Evolutionary conservation across 306 rosid species (phyloP).

Genomic region (Casuarina cunninghamiana): DNA sequence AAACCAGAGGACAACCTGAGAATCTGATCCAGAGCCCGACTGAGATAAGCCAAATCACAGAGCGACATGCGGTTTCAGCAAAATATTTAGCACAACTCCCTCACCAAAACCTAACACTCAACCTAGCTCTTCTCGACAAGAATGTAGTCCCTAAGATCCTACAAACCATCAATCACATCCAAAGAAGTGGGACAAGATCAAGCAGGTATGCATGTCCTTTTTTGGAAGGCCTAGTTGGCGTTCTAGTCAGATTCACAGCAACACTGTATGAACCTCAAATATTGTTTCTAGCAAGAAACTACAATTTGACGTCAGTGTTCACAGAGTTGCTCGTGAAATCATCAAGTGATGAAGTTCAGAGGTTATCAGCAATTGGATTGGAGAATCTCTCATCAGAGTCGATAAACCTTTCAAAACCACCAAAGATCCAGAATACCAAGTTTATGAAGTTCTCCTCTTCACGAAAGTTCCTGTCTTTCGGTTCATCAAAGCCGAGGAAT

Average conservation of each 20-base stretch:
- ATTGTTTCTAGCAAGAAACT: conserved; percentile 37
- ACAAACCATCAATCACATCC: conserved; percentile 39
- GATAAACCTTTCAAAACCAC: conserved; percentile 37
- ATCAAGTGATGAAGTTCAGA: conserved; percentile 47
- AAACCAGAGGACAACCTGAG: conserved; percentile 40
- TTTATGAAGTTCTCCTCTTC: conserved; percentile 22
- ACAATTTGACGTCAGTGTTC: conserved; percentile 39
- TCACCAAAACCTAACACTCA: conserved; percentile 39
- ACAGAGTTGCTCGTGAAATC: conserved; percentile 36
- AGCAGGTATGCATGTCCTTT: conserved; percentile 29
- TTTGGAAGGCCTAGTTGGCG: conserved; percentile 42
- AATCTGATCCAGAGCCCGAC: conserved; percentile 28
- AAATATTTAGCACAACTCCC: conserved; percentile 44
- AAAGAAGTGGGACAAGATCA: conserved; percentile 26
- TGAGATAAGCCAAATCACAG: conserved; percentile 28
- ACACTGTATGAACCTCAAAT: conserved; percentile 43
- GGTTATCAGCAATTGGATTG: conserved; percentile 49
- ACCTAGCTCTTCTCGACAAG: conserved; percentile 31
- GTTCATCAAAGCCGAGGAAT: conserved; percentile 31
- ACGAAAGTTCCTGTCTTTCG: conserved; percentile 29
- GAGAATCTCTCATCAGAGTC: conserved; percentile 51
- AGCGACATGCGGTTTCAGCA: conserved; percentile 48
- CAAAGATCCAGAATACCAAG: conserved; percentile 25
- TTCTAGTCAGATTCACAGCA: conserved; percentile 47
- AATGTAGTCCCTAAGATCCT: conserved; percentile 37